Conservation (phyloP, 169 alveolate genomes). For the Eimeria necatrix region DNA sequence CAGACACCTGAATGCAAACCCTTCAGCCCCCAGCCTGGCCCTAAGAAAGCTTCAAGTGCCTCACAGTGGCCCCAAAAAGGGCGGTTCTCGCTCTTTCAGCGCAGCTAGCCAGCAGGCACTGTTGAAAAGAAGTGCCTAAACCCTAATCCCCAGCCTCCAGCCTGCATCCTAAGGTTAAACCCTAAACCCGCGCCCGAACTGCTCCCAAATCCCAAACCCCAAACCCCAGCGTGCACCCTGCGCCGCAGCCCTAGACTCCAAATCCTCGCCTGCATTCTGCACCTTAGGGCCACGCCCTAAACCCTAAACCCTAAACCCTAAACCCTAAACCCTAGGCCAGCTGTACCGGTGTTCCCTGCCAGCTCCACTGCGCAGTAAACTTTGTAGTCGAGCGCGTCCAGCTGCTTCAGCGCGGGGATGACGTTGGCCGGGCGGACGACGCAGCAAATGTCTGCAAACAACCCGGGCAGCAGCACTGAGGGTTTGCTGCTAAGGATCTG, state of each 20-base stretch:
- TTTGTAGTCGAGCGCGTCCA: slow-evolving; percentile 91
- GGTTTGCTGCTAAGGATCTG: neutral
- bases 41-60: neutral
- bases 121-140: no score
- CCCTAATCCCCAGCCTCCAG: no score
- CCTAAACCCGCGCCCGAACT: no score
- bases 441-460: slow-evolving; percentile 79
- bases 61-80: no score
- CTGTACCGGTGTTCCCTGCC: slow-evolving; percentile 90
- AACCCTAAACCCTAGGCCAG: slow-evolving; percentile 10
- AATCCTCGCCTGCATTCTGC: no score
- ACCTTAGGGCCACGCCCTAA: neutral
- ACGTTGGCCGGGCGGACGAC: slow-evolving; percentile 89
- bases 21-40: neutral
- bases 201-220: no score
- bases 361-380: slow-evolving; percentile 94
- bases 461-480: neutral
- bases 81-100: no score
- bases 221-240: no score
- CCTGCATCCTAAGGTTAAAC: no score
- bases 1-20: slow-evolving; percentile 89
- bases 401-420: slow-evolving; percentile 88
- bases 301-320: slow-evolving; percentile 17
- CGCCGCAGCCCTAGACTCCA: no score
- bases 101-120: no score